Evolutionary conservation across 139 green algal species (phyloP).

Genomic region (Closterium sp.): DNA sequence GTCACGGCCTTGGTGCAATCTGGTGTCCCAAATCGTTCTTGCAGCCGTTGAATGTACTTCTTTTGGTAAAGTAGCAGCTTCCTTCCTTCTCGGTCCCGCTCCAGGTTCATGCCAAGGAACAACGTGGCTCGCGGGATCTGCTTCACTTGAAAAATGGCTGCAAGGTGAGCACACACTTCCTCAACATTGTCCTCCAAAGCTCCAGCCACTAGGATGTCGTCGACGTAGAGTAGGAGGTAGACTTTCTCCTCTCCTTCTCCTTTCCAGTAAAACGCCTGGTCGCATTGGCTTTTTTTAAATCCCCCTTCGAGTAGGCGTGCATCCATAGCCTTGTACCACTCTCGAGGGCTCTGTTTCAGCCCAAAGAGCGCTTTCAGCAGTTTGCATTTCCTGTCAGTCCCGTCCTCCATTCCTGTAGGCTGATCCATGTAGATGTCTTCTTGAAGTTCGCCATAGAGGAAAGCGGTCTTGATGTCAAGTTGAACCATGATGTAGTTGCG

Average conservation of each 20-base stretch:
- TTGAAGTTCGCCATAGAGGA: too few relatives aligned
- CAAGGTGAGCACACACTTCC: background rate
- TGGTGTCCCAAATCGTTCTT: background rate
- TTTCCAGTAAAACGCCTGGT: background rate
- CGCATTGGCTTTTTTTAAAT: background rate
- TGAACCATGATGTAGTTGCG: background rate
- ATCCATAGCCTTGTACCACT: background rate
- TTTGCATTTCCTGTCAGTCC: background rate
- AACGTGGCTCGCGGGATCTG: background rate
- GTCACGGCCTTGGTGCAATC: background rate
- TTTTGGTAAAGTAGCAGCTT: background rate
- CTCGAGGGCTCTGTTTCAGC: background rate
- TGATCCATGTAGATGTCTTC: too few relatives aligned
- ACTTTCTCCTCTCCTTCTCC: background rate
- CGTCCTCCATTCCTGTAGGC: too few relatives aligned
- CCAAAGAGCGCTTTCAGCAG: background rate
- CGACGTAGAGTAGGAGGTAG: background rate
- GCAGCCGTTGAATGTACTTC: background rate
- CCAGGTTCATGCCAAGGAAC: background rate
- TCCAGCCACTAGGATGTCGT: background rate
- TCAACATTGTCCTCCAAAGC: background rate
- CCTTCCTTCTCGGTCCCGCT: background rate
- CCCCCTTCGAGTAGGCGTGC: background rate
- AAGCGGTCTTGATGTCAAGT: background rate
- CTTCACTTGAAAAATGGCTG: background rate